Conservation (phyloP, 371 early-diverging fungal species). For the Funneliformis caledonium region DNA sequence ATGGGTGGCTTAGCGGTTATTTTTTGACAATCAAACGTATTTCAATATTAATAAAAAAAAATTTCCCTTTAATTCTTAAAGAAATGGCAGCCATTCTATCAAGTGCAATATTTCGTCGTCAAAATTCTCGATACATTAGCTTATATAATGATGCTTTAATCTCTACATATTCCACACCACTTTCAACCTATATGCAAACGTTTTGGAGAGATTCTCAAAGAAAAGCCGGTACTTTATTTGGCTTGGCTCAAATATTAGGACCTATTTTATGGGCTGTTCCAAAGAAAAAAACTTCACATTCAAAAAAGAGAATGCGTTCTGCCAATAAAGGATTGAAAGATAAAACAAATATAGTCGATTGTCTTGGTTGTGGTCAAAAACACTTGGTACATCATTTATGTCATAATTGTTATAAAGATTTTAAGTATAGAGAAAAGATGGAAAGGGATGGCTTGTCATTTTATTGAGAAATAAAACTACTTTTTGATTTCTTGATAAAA, state of each 20-base stretch:
- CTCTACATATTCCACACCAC: neutral
- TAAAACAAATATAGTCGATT: constrained; percentile 70
- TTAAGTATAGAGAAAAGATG: constrained; percentile 42
- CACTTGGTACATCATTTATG: constrained; percentile 82
- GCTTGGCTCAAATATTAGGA: constrained; percentile 16
- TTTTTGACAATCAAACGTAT: too few species aligned
- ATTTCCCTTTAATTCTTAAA: neutral
- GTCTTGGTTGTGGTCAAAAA: constrained; percentile 75
- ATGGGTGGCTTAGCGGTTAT: neutral
- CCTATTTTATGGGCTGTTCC: constrained; percentile 61
- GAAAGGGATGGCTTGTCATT: neutral
- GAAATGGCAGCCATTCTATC: too few species aligned
- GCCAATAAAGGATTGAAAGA: constrained; percentile 80
- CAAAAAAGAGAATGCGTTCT: constrained; percentile 85
- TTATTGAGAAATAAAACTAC: neutral
- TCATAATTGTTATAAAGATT: constrained; percentile 72
- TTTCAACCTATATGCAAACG: neutral
- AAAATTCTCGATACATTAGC: neutral
- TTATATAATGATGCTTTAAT: neutral
- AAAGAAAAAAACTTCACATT: constrained; percentile 86
- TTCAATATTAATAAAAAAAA: too few species aligned
- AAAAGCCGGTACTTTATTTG: neutral
- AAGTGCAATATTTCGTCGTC: too few species aligned
- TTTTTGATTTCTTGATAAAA: constrained; percentile 51
- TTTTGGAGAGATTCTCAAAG: neutral